Evolutionary conservation across 768 basidiomycete genomes (phyloP), one percentile per base, ranked within the genome.

Genomic region (Rhizopogon salebrosus): DNA sequence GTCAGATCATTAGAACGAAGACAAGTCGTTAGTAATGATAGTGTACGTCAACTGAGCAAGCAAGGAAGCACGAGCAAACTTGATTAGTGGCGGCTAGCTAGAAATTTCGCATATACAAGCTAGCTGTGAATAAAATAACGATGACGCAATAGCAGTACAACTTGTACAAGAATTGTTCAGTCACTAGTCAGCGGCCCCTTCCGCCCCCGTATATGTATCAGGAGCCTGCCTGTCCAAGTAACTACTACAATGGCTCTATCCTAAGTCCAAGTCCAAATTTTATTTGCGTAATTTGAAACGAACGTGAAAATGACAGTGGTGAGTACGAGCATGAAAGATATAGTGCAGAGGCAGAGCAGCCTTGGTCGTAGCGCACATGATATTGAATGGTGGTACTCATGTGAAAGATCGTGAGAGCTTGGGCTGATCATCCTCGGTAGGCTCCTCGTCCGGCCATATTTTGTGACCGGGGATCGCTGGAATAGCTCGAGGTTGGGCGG

Each of bases 381-480:
- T 20, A 31, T 35, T 23, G 18, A 38, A 49, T 40, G 16, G 10
- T 37, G 26, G 22, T 37, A 41, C 53, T 36, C 4, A 23, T 11
- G 16, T 29, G 16, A 26, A 2, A 54, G 49, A 62, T 46, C 45
- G 10, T 46, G 7, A 22, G 7, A 29, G 26, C 3, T 43, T 18
- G 7, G 29, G 13, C 29, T 29, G 14, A 58, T 16, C 54, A 56
- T 16, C 31, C 20, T 54, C 65, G 66, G 48, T 66, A 61, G 46
- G 46, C 50, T 2, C 69, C 68, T n/a, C 72, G 66, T 22, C 69
- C 72, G 13, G 65, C 54, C 29, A 64, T 49, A 49, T 68, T 70
- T 23, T 62, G 3, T 52, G 60, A 49, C 23, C 54, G 41, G 2
- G 64, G 62, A 11, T 65, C 56, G 23, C 60, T 58, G 27, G 59